Evolutionary conservation across 441 rosid species (phyloP).

Genomic region (Geranium incanum): DNA sequence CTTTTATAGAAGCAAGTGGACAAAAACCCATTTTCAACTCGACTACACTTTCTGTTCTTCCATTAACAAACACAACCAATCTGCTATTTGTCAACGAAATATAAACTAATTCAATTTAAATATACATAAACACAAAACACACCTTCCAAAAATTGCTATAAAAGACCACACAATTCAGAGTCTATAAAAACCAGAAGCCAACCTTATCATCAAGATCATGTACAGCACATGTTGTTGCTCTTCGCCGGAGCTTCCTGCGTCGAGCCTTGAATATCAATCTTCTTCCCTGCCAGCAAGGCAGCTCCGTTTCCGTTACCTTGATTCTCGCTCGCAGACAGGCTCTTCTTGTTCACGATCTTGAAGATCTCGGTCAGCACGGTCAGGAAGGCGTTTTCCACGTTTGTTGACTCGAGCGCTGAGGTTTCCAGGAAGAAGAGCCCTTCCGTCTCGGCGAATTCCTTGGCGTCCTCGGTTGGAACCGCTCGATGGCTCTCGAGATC

Average conservation of each 20-base stretch:
- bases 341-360: constrained; percentile 39
- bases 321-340: constrained; percentile 40
- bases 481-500: constrained; percentile 43
- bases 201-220: constrained; percentile 15
- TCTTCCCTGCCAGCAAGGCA: constrained; percentile 45
- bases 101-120: neutral
- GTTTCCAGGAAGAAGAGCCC: constrained; percentile 51
- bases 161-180: neutral
- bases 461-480: constrained; percentile 50
- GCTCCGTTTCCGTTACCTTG: constrained; percentile 42
- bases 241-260: constrained; percentile 29
- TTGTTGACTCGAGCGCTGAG: constrained; percentile 49
- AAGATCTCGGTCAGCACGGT: constrained; percentile 44
- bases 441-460: constrained; percentile 49
- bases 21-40: neutral
- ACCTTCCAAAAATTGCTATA: neutral
- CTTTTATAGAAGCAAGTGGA: neutral
- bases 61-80: neutral
- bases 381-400: constrained; percentile 50
- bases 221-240: constrained; percentile 35
- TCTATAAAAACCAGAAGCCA: neutral
- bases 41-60: neutral
- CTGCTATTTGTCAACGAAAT: neutral
- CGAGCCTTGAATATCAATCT: constrained; percentile 37
- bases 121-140: neutral